phyloP scores from a whole-genome alignment of 345 rosid genomes.

The Salix purpurea region DNA sequence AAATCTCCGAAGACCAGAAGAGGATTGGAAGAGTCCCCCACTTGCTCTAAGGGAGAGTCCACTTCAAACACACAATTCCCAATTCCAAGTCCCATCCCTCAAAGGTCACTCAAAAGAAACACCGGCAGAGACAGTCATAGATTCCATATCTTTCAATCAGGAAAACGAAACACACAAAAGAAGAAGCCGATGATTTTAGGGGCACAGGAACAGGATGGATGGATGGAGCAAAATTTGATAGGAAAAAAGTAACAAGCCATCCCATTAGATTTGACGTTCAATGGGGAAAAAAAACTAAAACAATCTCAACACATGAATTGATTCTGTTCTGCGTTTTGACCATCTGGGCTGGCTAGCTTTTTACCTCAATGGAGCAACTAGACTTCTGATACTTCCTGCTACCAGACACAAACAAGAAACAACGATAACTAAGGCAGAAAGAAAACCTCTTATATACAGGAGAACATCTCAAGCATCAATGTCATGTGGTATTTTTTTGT shows the following conservation, averaged over 20 bases:
- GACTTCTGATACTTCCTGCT: neutral
- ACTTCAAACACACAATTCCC: neutral
- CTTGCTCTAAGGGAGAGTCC: neutral
- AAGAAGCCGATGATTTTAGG: too few relatives aligned
- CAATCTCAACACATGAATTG: neutral
- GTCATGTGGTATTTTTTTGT: neutral
- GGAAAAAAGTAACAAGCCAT: neutral
- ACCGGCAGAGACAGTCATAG: neutral
- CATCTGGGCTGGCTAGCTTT: constrained; percentile 4
- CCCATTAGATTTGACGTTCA: too few relatives aligned
- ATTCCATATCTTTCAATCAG: constrained; percentile 18
- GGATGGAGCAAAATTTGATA: neutral
- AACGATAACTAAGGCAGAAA: neutral
- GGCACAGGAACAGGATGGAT: neutral
- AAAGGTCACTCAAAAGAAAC: neutral
- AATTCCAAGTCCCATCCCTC: neutral
- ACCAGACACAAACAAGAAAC: neutral
- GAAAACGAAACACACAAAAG: neutral
- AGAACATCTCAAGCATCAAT: neutral
- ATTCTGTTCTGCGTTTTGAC: neutral
- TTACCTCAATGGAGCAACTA: constrained; percentile 3
- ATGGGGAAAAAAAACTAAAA: too few relatives aligned
- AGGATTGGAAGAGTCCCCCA: too few relatives aligned
- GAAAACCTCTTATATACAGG: constrained; percentile 10
- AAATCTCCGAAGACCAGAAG: neutral